phyloP scores from a whole-genome alignment of 345 rosid genomes.

The Eucalyptus curtisii region DNA sequence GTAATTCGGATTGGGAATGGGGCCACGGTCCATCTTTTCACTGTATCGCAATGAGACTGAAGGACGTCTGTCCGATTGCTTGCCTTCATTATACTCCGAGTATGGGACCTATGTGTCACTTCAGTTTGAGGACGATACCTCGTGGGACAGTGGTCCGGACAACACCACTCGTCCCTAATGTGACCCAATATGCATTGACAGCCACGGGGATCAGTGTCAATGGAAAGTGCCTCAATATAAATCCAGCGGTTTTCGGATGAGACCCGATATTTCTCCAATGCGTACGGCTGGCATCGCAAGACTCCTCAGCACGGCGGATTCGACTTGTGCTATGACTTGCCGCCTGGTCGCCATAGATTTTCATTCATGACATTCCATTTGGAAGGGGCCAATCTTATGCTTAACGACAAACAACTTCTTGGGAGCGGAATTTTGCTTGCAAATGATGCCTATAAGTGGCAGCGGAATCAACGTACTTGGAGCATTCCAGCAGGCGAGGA shows the following conservation, averaged over 20 bases:
- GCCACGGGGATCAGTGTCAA: neutral
- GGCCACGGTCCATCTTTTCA: neutral
- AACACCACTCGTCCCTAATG: neutral
- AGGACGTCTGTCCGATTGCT: neutral
- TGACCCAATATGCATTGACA: neutral
- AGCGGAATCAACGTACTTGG: neutral
- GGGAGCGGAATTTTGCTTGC: neutral
- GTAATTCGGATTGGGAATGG: neutral
- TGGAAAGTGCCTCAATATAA: neutral
- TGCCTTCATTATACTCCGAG: neutral
- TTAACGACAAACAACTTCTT: neutral
- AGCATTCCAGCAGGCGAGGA: neutral
- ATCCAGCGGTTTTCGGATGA: neutral
- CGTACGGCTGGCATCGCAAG: too few species aligned
- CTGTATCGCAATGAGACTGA: neutral
- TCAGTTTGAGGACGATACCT: neutral
- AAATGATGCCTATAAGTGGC: neutral
- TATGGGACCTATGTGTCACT: rapidly evolving
- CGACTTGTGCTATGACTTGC: neutral
- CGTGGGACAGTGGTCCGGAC: neutral
- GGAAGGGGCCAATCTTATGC: neutral
- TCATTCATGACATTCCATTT: neutral
- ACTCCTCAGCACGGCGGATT: neutral
- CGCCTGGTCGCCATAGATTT: neutral
- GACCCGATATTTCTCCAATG: neutral